Evolutionary conservation across 2,329 filamentous ascomycete genomes (phyloP).

Genomic region (Colletotrichum eleusines): DNA sequence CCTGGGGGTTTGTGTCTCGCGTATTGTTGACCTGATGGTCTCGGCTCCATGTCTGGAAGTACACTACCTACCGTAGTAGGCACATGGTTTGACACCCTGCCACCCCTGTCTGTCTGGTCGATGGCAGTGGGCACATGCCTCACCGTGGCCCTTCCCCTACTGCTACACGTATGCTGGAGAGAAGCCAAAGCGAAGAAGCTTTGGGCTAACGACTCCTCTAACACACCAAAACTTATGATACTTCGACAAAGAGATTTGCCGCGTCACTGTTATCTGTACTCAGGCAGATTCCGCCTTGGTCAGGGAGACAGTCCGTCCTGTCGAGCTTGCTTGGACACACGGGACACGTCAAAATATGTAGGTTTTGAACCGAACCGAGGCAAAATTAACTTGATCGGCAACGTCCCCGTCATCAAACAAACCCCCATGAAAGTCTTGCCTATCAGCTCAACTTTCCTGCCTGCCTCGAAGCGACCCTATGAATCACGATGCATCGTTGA

Average conservation of each 20-base stretch:
- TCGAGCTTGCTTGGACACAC: not conserved
- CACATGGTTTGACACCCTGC: conserved; percentile 2
- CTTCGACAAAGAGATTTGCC: conserved; percentile 8
- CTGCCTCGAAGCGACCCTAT: conserved; percentile 20
- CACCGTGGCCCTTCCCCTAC: conserved; percentile 6
- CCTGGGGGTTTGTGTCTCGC: conserved; percentile 7
- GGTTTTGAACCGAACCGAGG: conserved; percentile 31
- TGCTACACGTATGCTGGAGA: not conserved
- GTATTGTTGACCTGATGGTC: conserved; percentile 20
- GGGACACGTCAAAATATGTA: conserved; percentile 15
- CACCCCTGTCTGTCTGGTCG: conserved; percentile 21
- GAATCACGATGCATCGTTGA: conserved; percentile 35
- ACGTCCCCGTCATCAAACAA: conserved; percentile 9
- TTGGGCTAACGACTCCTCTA: not conserved
- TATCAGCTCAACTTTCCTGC: conserved; percentile 27
- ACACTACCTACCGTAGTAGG: no score
- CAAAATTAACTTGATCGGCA: conserved; percentile 28
- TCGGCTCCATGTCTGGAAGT: conserved; percentile 9
- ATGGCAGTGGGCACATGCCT: conserved; percentile 25
- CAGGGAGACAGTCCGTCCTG: not conserved
- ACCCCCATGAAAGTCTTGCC: conserved; percentile 15
- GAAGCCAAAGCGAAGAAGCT: conserved; percentile 14
- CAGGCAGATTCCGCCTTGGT: not conserved
- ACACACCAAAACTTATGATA: not conserved
- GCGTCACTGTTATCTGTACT: conserved; percentile 5